A percentile compares a stretch with the other conserved stretches of the same genome.
phyloP scores from a whole-genome alignment of 176 grass and related monocot species.

The Triticum timopheevii region DNA sequence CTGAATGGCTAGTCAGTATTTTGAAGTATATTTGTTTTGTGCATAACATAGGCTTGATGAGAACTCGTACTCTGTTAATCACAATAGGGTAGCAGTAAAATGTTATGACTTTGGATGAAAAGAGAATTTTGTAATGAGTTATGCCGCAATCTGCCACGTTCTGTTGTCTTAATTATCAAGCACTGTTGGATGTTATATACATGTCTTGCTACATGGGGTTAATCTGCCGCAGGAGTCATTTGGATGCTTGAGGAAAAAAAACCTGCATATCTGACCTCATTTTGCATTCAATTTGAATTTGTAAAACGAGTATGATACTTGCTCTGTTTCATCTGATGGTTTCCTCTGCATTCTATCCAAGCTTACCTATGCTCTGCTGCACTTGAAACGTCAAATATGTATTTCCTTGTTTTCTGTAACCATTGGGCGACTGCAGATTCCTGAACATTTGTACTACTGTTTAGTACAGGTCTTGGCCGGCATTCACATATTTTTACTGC shows the following conservation, averaged over 20 bases:
- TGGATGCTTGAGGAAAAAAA: not conserved
- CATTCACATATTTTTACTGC: not conserved
- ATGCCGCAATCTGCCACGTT: not conserved
- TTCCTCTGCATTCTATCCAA: not conserved
- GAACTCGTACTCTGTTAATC: not conserved
- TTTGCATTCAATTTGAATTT: not conserved
- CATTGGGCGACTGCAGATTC: not conserved
- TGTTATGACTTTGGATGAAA: not conserved
- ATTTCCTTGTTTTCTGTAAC: slow-evolving; percentile 14
- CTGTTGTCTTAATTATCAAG: not conserved
- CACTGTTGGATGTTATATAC: not conserved
- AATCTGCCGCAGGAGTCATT: not conserved
- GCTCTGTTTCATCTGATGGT: not conserved
- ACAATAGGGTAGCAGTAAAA: not conserved
- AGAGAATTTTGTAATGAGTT: not conserved
- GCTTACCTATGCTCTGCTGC: not conserved
- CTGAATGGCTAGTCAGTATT: not conserved
- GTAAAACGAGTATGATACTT: not conserved
- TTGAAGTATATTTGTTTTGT: slow-evolving; percentile 1
- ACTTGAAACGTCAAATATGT: not conserved
- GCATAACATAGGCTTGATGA: not conserved
- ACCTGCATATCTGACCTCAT: not conserved
- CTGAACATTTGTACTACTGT: not conserved
- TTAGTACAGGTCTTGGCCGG: not conserved
- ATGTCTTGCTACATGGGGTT: not conserved